phyloP scores from a whole-genome alignment of 1,284 basidiomycete genomes.

The Wolfiporia cocos region DNA sequence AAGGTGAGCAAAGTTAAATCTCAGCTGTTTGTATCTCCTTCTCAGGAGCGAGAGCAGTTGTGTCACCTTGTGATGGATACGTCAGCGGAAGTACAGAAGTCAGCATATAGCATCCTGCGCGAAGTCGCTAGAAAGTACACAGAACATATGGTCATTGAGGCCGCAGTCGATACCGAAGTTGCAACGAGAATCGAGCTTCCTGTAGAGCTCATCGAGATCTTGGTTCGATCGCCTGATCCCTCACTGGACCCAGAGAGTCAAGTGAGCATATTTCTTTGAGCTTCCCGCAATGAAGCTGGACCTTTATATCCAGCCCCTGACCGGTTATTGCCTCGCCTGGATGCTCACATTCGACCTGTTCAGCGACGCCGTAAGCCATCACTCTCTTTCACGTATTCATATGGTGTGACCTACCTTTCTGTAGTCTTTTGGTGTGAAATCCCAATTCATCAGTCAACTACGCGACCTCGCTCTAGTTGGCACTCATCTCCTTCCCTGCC shows the following conservation, averaged over 20 bases:
- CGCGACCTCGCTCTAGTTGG: constrained; percentile 64
- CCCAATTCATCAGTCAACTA: constrained; percentile 82
- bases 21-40: background rate
- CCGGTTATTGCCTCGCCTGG: constrained; percentile 82
- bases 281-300: background rate
- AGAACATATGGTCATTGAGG: constrained; percentile 79
- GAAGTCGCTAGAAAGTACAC: constrained; percentile 64
- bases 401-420: constrained; percentile 3
- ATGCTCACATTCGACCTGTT: constrained; percentile 89
- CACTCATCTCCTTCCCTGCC: constrained; percentile 65
- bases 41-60: constrained; percentile 43
- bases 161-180: constrained; percentile 65
- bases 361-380: constrained; percentile 64
- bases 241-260: constrained; percentile 30
- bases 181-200: constrained; percentile 53
- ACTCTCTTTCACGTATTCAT: background rate
- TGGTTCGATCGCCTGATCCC: constrained; percentile 41
- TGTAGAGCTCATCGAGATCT: constrained; percentile 56
- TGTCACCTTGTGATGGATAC: constrained; percentile 67
- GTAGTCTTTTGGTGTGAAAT: constrained; percentile 77
- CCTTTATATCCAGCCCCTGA: constrained; percentile 38
- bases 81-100: constrained; percentile 61
- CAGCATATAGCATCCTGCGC: constrained; percentile 63
- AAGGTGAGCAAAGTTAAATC: constrained; percentile 38
- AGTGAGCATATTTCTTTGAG: constrained; percentile 19